Conservation (phyloP, 2,329 filamentous ascomycete species). For the Penicillium sp. region DNA sequence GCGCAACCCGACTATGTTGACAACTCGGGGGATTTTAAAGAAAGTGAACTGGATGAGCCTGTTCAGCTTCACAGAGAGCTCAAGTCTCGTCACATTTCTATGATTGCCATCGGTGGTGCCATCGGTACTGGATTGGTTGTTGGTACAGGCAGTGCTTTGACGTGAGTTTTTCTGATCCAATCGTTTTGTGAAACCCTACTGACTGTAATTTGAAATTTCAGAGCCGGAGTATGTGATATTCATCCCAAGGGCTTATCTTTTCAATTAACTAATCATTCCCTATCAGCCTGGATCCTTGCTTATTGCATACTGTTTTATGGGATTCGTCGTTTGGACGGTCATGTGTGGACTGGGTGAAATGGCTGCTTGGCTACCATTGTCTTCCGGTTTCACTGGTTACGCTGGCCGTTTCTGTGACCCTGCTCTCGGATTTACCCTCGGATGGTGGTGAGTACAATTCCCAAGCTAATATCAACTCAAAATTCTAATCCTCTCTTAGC, state of each 20-base stretch:
- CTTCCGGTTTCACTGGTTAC: constrained; percentile 42
- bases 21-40: constrained; percentile 1
- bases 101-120: constrained; percentile 42
- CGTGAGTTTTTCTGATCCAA: background rate
- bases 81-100: constrained; percentile 15
- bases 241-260: background rate
- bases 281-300: constrained; percentile 37
- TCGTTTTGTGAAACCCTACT: background rate
- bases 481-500: background rate
- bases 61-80: constrained; percentile 9
- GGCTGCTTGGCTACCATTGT: constrained; percentile 43
- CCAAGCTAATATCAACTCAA: constrained; percentile 29
- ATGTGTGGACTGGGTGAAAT: constrained; percentile 43
- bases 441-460: constrained; percentile 43
- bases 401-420: constrained; percentile 48
- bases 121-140: constrained; percentile 42
- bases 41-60: constrained; percentile 7
- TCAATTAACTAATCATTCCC: constrained; percentile 14
- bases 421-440: constrained; percentile 44
- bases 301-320: constrained; percentile 37
- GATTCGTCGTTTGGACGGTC: constrained; percentile 35
- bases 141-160: constrained; percentile 30
- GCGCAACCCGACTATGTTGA: constrained; percentile 7
- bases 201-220: background rate
- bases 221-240: constrained; percentile 6